phyloP scores from a whole-genome alignment of 306 rosid species.

The Vachellia pachyceras region DNA sequence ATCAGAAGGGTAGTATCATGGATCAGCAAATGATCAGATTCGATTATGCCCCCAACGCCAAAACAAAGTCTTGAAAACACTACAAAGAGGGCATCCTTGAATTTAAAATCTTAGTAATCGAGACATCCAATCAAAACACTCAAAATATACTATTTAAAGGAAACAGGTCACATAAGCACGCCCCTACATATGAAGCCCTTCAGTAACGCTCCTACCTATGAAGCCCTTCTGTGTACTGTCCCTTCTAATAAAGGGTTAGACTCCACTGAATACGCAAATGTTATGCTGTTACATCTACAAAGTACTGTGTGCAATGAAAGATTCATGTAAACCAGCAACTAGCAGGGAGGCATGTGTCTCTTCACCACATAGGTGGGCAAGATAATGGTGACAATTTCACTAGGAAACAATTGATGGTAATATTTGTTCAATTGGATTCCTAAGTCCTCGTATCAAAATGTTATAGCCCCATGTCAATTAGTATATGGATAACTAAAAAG shows the following conservation, averaged over 20 bases:
- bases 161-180: not conserved
- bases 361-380: not conserved
- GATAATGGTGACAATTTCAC: not conserved
- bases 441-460: not conserved
- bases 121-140: not conserved
- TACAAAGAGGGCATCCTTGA: conserved; percentile 1
- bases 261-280: not conserved
- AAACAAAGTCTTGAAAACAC: conserved; percentile 5
- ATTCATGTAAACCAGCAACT: not conserved
- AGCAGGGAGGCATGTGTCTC: not conserved
- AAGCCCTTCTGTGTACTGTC: not conserved
- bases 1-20: not conserved
- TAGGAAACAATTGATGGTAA: not conserved
- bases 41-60: not conserved
- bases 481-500: not conserved
- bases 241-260: not conserved
- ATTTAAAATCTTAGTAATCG: not conserved
- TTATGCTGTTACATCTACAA: not conserved
- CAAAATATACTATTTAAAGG: too few relatives aligned
- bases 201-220: too few relatives aligned
- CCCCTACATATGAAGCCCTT: not conserved
- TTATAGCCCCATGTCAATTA: not conserved
- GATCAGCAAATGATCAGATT: not conserved
- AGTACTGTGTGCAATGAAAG: not conserved
- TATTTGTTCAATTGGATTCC: not conserved